Evolutionary conservation across 2,329 filamentous ascomycete genomes (phyloP), one percentile per base, ranked within the genome.

Genomic region (Amauroascus niger): DNA sequence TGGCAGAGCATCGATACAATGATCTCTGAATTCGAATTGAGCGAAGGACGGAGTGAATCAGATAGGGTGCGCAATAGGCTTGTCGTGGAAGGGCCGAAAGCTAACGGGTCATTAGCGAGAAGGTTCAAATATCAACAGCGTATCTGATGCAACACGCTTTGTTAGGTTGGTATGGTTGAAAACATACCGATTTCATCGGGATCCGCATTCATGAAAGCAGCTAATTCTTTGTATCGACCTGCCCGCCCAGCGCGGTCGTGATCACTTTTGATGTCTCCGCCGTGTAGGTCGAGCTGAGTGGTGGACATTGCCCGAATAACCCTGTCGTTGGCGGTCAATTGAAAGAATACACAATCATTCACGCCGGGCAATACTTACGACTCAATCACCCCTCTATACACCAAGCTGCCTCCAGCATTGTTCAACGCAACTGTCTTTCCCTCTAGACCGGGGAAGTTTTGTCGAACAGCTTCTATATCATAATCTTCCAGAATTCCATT

Each of bases 1-100:
- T 49, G 47, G 47, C 47, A 49, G 11, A 49, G 47, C 32, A 49
- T 40, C 9, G 47, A 49, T 24, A 49, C 47, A 16, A 49, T 49
- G 26, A 49, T 49, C 33, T 49, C 47, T 8, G 47, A 49, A 20
- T 49, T 49, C 24, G 47, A 49, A 20, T 49, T 49, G 32, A 49
- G 47, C n/a, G 18, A 39, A 16, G 47, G 47, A 26, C 47, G 47
- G 20, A 49, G 47, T 1, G 32, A 39, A 39, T 49, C 32, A 18
- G 47, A 49, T 8, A 49, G 18, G 47, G 47, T 90, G 59, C 85
- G 80, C 61, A 88, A 80, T 8, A 89, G 77, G 64, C 88, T 86
- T 0, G 87, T 90, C 0, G 86, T 87, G 1, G 86, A 87, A 0
- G 82, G 71, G 1, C 86, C 86, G 52, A 88, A 52, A 8, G 37